Base-by-base conservation (phyloP, 768 basidiomycete genomes). In the Dacryopinax primogenitus region DNA sequence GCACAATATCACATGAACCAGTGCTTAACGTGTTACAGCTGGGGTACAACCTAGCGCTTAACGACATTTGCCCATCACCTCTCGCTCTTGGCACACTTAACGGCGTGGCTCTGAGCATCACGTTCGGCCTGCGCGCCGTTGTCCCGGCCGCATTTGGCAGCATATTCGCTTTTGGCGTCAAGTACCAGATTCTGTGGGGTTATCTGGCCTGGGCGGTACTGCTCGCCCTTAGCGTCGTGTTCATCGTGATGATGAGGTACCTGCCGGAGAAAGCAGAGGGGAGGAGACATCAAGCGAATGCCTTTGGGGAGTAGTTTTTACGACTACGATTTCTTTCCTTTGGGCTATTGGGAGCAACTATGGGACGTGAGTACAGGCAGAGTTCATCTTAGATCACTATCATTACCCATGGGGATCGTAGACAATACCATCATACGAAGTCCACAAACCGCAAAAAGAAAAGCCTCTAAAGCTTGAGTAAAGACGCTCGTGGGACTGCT, bases 141-240 rank as follows among this genome's bases (percentile, higher is more conserved):
- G 26, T 23, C 32, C 64, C 64, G 12, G 64, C 45, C 9, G 15
- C 51, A 23, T 41, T 65, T 33, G 51, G 45, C 47, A 30, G 15
- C 32, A 26, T 65, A 21, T 65, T 51, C 64, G 64, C 64, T 13
- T 34, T 34, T 23, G 64, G 64, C 44, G 64, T 65, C 30, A 65
- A 33, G 44, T 34, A 36, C 45, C 33, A 47, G 4, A 58, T 58
- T 30, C 15, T 65, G 35, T 26, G 64, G 21, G 64, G 64, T 3
- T 35, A 58, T 30, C 51, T 58, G 13, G 51, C 32, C 30, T 58
- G 51, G 51, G 51, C 51, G 3, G 51, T 58, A 3, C 30, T 58
- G 13, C 51, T 58, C 51, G 51, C 51, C 26, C 32, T 58, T 30
- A 30, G 51, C 2, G 51, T 30, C 3, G 11, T 21, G 13, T 58